These are phyloP conservation scores for Elongisporangium anandrum DNA, from an alignment of 352 stramenopile species.

Conservation along the genomic window DNA sequence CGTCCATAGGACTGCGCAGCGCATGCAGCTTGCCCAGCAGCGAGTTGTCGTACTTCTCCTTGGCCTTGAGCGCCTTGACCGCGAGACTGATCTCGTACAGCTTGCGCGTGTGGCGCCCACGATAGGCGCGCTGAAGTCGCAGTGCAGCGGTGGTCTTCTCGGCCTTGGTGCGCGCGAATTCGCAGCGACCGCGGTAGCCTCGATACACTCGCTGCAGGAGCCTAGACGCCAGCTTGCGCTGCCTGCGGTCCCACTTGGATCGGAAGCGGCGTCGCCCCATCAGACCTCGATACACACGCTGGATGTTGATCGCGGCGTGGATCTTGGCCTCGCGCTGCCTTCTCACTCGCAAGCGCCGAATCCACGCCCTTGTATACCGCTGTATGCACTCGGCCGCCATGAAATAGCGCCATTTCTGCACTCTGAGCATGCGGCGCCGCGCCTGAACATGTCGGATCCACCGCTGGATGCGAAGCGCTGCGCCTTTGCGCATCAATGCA, in stretches of 20 bases:
- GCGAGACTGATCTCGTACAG: slow-evolving; percentile 58
- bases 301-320: slow-evolving; percentile 28
- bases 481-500: slow-evolving; percentile 38
- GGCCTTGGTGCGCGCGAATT: slow-evolving; percentile 14
- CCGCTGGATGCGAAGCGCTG: slow-evolving; percentile 37
- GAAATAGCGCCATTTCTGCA: slow-evolving; percentile 35
- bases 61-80: slow-evolving; percentile 41
- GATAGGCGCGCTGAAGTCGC: slow-evolving; percentile 44
- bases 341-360: slow-evolving; percentile 24
- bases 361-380: slow-evolving; percentile 45
- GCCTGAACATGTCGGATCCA: slow-evolving; percentile 40
- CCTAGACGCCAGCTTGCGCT: slow-evolving; percentile 3
- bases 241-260: slow-evolving; percentile 1
- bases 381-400: slow-evolving; percentile 44
- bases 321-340: slow-evolving; percentile 29
- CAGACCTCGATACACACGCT: slow-evolving; percentile 46
- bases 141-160: slow-evolving; percentile 32
- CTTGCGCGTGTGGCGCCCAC: slow-evolving; percentile 31
- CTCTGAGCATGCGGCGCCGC: slow-evolving; percentile 33
- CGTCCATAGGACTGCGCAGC: slow-evolving; percentile 60
- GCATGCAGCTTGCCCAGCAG: slow-evolving; percentile 42
- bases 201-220: slow-evolving; percentile 46
- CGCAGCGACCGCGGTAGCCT: slow-evolving; percentile 22
- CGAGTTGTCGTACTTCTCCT: slow-evolving; percentile 52
- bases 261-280: slow-evolving; percentile 22